Conservation (phyloP, 257 asterid species). For the Rubia yunnanensis region DNA sequence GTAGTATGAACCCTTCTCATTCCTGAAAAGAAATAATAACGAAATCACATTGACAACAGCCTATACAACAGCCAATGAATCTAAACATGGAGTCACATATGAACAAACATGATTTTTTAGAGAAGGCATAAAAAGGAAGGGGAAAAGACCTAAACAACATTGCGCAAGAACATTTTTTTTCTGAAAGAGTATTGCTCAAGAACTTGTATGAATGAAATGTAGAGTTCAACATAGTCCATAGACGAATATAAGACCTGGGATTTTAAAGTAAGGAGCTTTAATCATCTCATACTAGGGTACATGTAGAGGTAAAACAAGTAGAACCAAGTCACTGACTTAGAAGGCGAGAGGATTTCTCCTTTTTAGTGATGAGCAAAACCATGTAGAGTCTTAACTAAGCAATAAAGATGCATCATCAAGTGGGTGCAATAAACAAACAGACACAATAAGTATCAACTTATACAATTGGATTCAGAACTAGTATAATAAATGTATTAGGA, state of each 20-base stretch:
- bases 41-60: neutral
- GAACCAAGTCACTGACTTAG: too few relatives aligned
- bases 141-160: too few relatives aligned
- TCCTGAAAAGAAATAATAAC: slow-evolving; percentile 15
- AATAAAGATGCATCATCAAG: neutral
- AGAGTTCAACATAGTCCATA: neutral
- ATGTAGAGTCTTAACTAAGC: neutral
- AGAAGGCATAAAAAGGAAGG: neutral
- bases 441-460: neutral
- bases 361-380: neutral
- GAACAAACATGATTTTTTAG: neutral
- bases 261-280: neutral
- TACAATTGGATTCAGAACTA: neutral
- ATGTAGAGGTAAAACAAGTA: neutral
- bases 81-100: neutral
- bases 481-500: neutral
- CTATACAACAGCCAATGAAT: neutral
- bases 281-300: neutral
- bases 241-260: neutral
- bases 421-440: neutral
- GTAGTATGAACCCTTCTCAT: slow-evolving; percentile 48
- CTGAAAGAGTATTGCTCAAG: neutral
- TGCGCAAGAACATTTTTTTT: too few relatives aligned
- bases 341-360: too few relatives aligned
- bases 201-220: neutral